Evolutionary conservation across 345 rosid genomes (phyloP), one percentile per base, ranked within the genome.

Genomic region (Salix brachista): DNA sequence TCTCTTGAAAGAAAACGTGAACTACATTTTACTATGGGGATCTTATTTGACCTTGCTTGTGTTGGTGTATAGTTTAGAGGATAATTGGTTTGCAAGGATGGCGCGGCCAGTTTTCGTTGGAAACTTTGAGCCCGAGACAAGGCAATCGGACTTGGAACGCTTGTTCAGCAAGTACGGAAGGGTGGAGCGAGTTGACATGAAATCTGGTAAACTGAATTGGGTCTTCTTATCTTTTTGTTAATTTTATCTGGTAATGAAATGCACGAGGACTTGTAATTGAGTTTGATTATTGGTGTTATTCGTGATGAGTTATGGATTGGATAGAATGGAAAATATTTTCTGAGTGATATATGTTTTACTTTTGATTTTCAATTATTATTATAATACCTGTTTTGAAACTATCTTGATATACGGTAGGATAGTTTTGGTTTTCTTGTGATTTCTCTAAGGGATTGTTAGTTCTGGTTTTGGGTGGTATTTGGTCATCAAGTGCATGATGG

Each of bases 141-240:
- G 97, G 28, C 98, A 90, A 10, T 86, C 93, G 4, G 97, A 94
- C 72, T 81, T 92, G 65, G 97, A 94, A 67, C 87, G 94, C 8
- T 56, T 91, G 28, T 92, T 92, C 82, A 74, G 91, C 78, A 94
- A 90, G 83, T 88, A 88, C 58, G 96, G 98, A 72, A 88, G 90
- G 65, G 88, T 90, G 62, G 97, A 94, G 71, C 88, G 98, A 0
- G 91, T 92, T 4, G 97, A 94, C 78, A 94, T 92, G 91, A 92
- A 94, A 89, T 90, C 97, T 86, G 97, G 98, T 92, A 87, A 81
- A 25, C 14, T n/a, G 60, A 70, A 23, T 32, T 41, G 10, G 14
- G 18, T 4, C 19, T 6, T 2, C 25, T 7, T 3, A 7, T 39
- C 4, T 14, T 46, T 16, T 26, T 3, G 12, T 26, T 71, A 3